Base-by-base conservation (phyloP, 805 yeast genomes). In the Yamadazyma akitaensis region DNA sequence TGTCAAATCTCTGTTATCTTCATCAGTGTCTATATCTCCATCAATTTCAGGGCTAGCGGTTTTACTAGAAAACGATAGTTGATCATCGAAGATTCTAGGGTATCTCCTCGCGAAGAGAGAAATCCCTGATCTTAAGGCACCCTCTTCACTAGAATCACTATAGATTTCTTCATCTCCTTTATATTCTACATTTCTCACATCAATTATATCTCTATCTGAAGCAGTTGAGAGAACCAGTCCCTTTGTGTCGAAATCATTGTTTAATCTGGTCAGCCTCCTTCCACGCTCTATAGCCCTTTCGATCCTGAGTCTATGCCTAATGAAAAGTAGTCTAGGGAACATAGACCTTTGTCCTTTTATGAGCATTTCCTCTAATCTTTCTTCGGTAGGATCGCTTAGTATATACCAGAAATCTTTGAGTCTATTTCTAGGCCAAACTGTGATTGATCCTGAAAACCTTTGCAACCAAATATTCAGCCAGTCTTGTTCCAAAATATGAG, bases 391-490 rank as follows among this genome's bases (percentile, higher is more conserved):
- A 57, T 86, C 92, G 51, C 81, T 73, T 45, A 86, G 65, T 39
- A 86, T 81, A 56, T 81, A 73, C 66, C 71, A 72, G 51, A 84
- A 81, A 58, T 87, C 94, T 30, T 60, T 61, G 11, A 84, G 60
- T 31, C 67, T 67, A 51, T 82, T 77, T 53, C 82, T 76, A 2
- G 94, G 94, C 82, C 88, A 86, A 17, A 86, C 71, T 0, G 94
- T 87, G 10, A 86, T 81, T 0, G 87, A 75, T 1, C 95, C 95
- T 39, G 83, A 78, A 58, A 87, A 86, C 48, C 76, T 68, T 65
- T 86, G 95, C 25, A 87, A 65, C 76, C 87, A 86, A 14, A 86
- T 75, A 56, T 79, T 81, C 53, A 88, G 83, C 92, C 92, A 87
- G 63, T 86, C 94, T 61, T 82, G 88, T 54, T 84, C 84, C 68